Conservation (phyloP, 352 stramenopile species). For the Blastocystis sp. region DNA sequence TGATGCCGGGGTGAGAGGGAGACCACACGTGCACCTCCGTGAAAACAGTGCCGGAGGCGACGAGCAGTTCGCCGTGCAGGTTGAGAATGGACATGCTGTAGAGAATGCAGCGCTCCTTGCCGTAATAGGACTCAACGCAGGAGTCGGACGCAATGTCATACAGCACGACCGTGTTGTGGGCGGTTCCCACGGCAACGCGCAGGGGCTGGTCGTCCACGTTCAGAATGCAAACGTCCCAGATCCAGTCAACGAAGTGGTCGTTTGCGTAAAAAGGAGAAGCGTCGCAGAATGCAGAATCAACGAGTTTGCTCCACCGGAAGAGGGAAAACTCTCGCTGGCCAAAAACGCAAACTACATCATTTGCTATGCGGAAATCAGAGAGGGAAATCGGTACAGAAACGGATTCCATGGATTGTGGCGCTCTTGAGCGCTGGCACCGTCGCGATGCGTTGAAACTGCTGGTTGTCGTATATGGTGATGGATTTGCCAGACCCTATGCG, state of each 20-base stretch:
- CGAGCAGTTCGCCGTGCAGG: constrained; percentile 38
- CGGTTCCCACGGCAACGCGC: constrained; percentile 39
- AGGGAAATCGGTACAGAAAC: constrained; percentile 11
- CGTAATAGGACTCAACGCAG: background rate
- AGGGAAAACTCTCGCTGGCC: constrained; percentile 54
- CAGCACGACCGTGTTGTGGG: constrained; percentile 61
- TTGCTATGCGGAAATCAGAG: background rate
- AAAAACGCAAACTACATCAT: constrained; percentile 49
- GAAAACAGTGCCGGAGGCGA: constrained; percentile 66
- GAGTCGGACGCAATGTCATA: background rate
- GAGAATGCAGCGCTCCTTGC: constrained; percentile 63
- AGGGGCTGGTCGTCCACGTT: background rate
- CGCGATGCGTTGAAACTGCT: constrained; percentile 3
- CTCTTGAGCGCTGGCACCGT: background rate
- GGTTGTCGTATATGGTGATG: constrained; percentile 41
- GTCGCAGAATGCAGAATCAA: background rate
- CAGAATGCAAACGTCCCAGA: constrained; percentile 59
- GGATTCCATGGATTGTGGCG: constrained; percentile 57
- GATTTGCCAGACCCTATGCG: constrained; percentile 46
- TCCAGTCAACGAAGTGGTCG: constrained; percentile 59
- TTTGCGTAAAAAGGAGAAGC: background rate
- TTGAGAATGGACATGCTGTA: constrained; percentile 59
- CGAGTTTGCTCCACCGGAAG: constrained; percentile 26
- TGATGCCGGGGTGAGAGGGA: background rate
- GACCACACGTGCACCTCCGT: constrained; percentile 61